A percentile compares a stretch with the other conserved stretches of the same genome.
Evolutionary conservation across 129 eudicot species (phyloP).

Genomic region (Flaveria linearis): DNA sequence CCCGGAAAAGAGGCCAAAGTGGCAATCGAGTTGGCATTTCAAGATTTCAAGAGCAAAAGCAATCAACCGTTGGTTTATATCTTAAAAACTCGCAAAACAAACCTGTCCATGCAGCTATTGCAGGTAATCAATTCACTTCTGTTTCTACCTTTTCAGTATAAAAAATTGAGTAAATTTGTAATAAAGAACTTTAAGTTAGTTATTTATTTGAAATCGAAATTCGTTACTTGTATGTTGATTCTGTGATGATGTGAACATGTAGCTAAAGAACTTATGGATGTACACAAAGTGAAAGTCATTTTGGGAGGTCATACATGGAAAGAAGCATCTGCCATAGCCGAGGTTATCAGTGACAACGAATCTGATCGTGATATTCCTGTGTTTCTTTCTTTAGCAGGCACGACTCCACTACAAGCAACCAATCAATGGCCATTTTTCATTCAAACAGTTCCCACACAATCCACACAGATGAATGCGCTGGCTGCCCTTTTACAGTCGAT

Average conservation of each 20-base stretch:
- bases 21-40: constrained; percentile 50
- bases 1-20: constrained; percentile 52
- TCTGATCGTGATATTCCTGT: constrained; percentile 33
- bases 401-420: constrained; percentile 35
- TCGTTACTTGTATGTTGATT: no score
- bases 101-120: constrained; percentile 38
- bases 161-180: no score
- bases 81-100: constrained; percentile 34
- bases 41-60: constrained; percentile 33
- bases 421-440: constrained; percentile 45
- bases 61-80: constrained; percentile 21
- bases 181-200: no score
- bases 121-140: constrained; percentile 35
- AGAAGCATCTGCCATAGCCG: constrained; percentile 50
- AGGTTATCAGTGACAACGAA: constrained; percentile 28
- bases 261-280: constrained; percentile 42
- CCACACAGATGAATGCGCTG: constrained; percentile 44
- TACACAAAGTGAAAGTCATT: constrained; percentile 39
- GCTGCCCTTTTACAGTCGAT: constrained; percentile 45
- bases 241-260: constrained; percentile 30
- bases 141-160: no score
- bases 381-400: constrained; percentile 45
- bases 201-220: no score
- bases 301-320: constrained; percentile 60
- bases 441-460: constrained; percentile 42